These are phyloP conservation scores for Trichoderma afroharzianum DNA, from an alignment of 2,329 filamentous ascomycete genomes.

Conservation along the genomic window DNA sequence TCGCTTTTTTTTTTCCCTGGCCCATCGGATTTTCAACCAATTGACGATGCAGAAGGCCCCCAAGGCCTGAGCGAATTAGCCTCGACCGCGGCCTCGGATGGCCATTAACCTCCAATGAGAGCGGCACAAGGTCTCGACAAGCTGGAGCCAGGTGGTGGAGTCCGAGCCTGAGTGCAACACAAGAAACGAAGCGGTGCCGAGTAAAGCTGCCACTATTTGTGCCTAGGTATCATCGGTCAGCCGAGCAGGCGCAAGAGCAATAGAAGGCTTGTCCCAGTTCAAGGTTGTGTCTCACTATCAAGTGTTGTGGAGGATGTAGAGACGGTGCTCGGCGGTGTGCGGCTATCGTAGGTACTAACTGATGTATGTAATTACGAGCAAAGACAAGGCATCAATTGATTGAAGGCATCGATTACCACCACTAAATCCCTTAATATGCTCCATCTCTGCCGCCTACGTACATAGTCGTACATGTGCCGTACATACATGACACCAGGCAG, in stretches of 20 bases:
- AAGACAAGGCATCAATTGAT: not conserved
- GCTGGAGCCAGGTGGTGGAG: conserved; percentile 8
- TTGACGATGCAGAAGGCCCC: not conserved
- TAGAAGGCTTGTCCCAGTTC: not conserved
- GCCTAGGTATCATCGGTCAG: not conserved
- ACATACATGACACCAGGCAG: not conserved
- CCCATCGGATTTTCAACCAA: conserved; percentile 6
- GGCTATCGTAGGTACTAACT: not conserved
- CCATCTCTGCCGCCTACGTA: not conserved
- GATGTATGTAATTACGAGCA: not conserved
- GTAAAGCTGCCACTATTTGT: not conserved
- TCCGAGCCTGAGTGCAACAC: conserved; percentile 13
- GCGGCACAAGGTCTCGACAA: not conserved
- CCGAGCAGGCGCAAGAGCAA: not conserved
- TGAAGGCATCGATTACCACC: not conserved
- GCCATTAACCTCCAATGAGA: conserved; percentile 16
- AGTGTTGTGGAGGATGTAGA: not conserved
- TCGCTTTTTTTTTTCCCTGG: not conserved
- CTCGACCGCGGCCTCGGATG: not conserved
- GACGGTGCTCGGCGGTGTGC: not conserved
- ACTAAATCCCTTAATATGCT: not conserved
- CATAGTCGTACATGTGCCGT: not conserved
- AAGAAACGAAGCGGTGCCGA: conserved; percentile 2
- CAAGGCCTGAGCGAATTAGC: conserved; percentile 9
- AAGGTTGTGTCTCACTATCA: not conserved